A percentile compares a stretch with the other conserved stretches of the same genome.
Evolutionary conservation across 495 filamentous ascomycete genomes (phyloP).

Genomic region (Aspergillus panamensis): DNA sequence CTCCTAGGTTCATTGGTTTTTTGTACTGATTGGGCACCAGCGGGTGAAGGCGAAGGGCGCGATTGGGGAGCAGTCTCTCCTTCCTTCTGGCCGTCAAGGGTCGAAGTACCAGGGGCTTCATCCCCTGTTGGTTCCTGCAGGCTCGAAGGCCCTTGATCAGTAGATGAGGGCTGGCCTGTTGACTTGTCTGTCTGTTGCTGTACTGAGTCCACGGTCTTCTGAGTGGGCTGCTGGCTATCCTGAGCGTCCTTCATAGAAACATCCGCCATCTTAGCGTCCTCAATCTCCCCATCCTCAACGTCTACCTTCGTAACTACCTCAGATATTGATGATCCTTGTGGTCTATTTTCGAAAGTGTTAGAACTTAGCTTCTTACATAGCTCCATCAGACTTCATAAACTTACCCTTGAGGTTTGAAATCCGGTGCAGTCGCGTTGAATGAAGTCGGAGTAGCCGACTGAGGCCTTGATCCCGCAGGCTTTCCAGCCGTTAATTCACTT

Average conservation of each 20-base stretch:
- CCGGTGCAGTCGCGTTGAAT: constrained; percentile 47
- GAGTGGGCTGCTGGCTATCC: constrained; percentile 8
- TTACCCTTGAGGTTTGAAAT: constrained; percentile 51
- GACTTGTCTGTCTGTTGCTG: constrained; percentile 15
- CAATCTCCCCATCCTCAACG: constrained; percentile 77
- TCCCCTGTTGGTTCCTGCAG: constrained; percentile 13
- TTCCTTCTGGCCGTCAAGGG: constrained; percentile 8
- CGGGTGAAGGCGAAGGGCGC: constrained; percentile 20
- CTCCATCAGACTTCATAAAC: constrained; percentile 20
- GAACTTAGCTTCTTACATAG: constrained; percentile 2
- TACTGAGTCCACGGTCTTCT: constrained; percentile 16
- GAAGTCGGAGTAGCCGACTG: constrained; percentile 33
- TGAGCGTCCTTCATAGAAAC: constrained; percentile 19
- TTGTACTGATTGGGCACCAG: constrained; percentile 22
- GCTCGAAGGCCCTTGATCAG: constrained; percentile 15
- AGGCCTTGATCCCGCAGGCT: constrained; percentile 37
- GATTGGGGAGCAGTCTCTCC: constrained; percentile 13
- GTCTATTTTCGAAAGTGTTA: constrained; percentile 23
- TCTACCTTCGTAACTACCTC: constrained; percentile 43
- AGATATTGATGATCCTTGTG: constrained; percentile 30
- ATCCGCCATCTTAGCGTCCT: constrained; percentile 57
- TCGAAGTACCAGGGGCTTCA: constrained; percentile 19
- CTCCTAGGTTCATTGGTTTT: constrained; percentile 29
- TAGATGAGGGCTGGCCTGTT: constrained; percentile 10
- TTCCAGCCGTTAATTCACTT: constrained; percentile 29